These are phyloP conservation scores for Eucalyptus erythrocorys DNA, from an alignment of 345 rosid genomes.

Conservation along the genomic window DNA sequence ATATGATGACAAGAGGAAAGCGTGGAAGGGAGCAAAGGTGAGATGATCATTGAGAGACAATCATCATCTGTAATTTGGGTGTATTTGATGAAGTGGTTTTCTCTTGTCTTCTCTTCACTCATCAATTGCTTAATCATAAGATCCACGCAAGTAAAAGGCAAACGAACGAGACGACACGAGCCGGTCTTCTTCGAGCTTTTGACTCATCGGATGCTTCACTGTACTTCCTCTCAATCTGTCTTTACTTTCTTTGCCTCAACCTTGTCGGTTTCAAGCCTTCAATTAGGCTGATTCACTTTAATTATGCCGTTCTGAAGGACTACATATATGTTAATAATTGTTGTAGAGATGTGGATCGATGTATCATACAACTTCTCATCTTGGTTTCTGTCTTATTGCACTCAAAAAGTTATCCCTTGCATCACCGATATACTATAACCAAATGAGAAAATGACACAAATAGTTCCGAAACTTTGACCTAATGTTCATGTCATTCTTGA, in stretches of 20 bases:
- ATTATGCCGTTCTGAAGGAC: not conserved
- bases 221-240: not conserved
- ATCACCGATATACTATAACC: not conserved
- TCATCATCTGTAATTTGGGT: not conserved
- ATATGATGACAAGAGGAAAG: not conserved
- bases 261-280: not conserved
- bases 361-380: not conserved
- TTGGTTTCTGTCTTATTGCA: not conserved
- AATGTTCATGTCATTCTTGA: not conserved
- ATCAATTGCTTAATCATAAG: not conserved
- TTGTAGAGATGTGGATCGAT: not conserved
- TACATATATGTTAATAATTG: not conserved
- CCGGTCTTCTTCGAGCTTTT: not conserved
- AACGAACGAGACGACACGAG: not conserved
- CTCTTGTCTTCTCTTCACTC: not conserved
- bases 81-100: not conserved
- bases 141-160: not conserved
- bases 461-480: not conserved
- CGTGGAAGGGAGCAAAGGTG: not conserved
- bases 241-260: not conserved
- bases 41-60: not conserved
- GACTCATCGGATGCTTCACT: not conserved
- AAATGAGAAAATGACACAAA: not conserved
- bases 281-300: not conserved
- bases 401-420: not conserved